phyloP scores from a whole-genome alignment of 108 stramenopile species.

The Pelagomonas calceolata region DNA sequence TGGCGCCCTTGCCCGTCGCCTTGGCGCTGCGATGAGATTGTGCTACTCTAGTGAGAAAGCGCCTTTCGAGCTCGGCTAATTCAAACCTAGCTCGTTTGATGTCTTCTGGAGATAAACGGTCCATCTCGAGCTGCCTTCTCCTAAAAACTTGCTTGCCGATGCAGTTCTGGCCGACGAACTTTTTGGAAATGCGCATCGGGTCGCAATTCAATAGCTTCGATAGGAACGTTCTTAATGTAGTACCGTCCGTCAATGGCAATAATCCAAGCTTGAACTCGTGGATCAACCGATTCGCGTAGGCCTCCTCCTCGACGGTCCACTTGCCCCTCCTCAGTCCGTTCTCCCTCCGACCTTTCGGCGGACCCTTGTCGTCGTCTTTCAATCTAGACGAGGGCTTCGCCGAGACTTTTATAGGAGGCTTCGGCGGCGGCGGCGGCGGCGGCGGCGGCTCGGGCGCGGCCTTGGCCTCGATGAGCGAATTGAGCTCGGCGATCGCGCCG shows the following conservation, averaged over 20 bases:
- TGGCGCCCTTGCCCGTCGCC: neutral
- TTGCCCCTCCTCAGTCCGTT: conserved; percentile 33
- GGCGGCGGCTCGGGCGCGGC: too few relatives aligned
- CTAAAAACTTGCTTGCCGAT: conserved; percentile 93
- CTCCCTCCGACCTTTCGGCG: too few relatives aligned
- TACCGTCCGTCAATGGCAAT: conserved; percentile 43
- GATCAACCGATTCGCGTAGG: conserved; percentile 46
- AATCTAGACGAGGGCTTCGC: too few relatives aligned
- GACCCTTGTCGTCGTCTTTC: too few relatives aligned
- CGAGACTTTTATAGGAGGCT: too few relatives aligned
- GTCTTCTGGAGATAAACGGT: conserved; percentile 70
- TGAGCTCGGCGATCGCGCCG: too few relatives aligned
- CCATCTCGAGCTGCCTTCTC: conserved; percentile 66
- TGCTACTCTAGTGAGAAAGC: conserved; percentile 82
- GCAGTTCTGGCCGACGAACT: conserved; percentile 75
- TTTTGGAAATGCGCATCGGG: conserved; percentile 45
- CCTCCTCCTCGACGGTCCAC: conserved; percentile 49
- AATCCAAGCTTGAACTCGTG: conserved; percentile 45
- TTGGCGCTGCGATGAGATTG: conserved; percentile 57
- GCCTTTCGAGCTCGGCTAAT: conserved; percentile 63
- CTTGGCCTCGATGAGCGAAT: too few relatives aligned
- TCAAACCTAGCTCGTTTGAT: conserved; percentile 67
- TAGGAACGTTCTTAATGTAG: conserved; percentile 45
- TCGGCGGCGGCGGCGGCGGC: too few relatives aligned
- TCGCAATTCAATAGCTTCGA: conserved; percentile 45